Base-by-base conservation (phyloP, 345 rosid species). In the Eucalyptus rudis region DNA sequence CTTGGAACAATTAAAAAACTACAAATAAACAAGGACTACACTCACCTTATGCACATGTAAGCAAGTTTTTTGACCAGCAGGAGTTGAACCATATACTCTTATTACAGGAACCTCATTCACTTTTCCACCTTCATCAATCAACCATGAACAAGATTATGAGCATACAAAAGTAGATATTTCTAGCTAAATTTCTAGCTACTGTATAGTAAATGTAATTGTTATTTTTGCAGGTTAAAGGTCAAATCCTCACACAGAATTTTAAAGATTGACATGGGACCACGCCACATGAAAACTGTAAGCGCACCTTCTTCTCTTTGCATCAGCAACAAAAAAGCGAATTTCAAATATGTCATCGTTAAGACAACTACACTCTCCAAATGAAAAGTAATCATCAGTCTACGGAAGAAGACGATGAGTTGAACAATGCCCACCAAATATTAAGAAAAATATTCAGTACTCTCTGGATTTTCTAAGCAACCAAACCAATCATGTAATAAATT, bases 61-160 rank as follows among this genome's bases (percentile, higher is more conserved):
- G 92, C 99, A 97, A 87, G 98, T 94, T 93, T 97, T 97, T 91
- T 97, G 98, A 89, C 97, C 99, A 87, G 96, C 93, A 50, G 98
- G 98, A 40, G 99, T 96, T 22, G 99, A 95, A 36, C 99, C 99
- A 91, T 95, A 95, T 52, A 96, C 88, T 91, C 99, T 94, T 66
- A 97, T 92, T 45, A 96, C 95, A 20, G 99, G 99, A 56, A 97
- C 98, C 93, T 95, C 97, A 3, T 92, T 95, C 89, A 95, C 99
- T 88, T 93, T 95, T 27, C 94, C 99, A 87, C 99, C 99, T 97
- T 88, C 90, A 89, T 87, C 87, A 29, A 83, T 86, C 49, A 47
- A 86, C 33, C 51, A 49, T 47, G 40, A 86, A 49, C 19, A 19
- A 68, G 24, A 33, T 68, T 68, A 68, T 68, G 24, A 68, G 33